Conservation (phyloP, 148 eudicot genomes). For the Amaranthus hypochondriacus region DNA sequence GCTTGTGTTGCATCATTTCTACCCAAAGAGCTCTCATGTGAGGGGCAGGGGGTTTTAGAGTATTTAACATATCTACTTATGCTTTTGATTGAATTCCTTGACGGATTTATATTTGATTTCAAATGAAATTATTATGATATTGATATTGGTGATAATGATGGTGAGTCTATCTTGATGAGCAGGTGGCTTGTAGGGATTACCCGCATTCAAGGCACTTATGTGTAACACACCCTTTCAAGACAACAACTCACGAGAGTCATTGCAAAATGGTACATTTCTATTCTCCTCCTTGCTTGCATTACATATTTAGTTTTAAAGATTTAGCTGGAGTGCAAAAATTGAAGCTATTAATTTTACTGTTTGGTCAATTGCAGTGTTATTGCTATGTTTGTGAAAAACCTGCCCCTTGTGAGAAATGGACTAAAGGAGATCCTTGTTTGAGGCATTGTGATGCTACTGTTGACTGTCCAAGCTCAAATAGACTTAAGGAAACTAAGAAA, state of each 20-base stretch:
- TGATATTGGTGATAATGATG: not conserved
- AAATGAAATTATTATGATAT: not conserved
- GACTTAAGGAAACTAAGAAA: not conserved
- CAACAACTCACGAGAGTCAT: conserved; percentile 15
- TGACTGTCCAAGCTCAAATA: not conserved
- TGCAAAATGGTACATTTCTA: conserved; percentile 15
- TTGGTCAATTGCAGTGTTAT: conserved; percentile 30
- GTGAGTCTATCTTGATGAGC: not conserved
- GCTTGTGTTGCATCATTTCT: too few species aligned
- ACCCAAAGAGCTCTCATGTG: too few species aligned
- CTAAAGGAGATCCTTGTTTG: not conserved
- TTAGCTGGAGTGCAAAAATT: not conserved
- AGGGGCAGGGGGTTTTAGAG: too few species aligned
- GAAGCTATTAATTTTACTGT: not conserved
- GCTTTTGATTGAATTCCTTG: too few species aligned
- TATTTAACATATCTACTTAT: too few species aligned
- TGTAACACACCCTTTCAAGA: conserved; percentile 16
- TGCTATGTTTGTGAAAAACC: conserved; percentile 45
- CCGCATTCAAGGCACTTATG: conserved; percentile 29
- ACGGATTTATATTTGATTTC: not conserved
- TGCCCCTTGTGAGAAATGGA: conserved; percentile 40
- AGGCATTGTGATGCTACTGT: conserved; percentile 14
- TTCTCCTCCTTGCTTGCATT: not conserved
- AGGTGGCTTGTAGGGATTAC: conserved; percentile 32
- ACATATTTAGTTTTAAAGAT: not conserved